Base-by-base conservation (phyloP, 306 rosid genomes). In the Phaseolus lunatus region DNA sequence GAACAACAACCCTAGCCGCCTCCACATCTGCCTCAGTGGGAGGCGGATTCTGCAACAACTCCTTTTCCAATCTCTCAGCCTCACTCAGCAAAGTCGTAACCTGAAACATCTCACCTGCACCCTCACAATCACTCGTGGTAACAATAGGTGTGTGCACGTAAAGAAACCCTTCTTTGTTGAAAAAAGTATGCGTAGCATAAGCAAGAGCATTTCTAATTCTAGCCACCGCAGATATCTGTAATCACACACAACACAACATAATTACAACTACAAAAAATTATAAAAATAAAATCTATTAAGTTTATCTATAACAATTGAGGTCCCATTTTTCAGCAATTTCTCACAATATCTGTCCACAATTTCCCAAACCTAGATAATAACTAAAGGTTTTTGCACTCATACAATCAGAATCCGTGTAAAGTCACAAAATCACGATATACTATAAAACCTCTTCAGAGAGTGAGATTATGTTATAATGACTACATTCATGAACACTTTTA, bases 31-130 rank as follows among this genome's bases (percentile, higher is more conserved):
- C 88, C 79, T 90, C 91, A 1, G 96, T 82, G 3, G 97, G 97
- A 75, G 92, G 91, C 59, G 99, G 99, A 84, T 89, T 92, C 78
- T 91, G 69, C 35, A 74, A 63, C 57, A 96, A 82, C 15, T 96
- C 99, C 86, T 77, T 91, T 86, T 92, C 98, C 85, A 96, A 63
- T 80, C 59, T 92, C 75, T 96, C 99, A 61, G 91, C 97, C 67
- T 91, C 99, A 33, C 72, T 89, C 14, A 96, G 70, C 85, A 96
- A 76, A 62, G 98, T 92, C 1, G 99, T 96, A 54, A 96, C 99
- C 85, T 96, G 99, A 89, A 96, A 96, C 98, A 96, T 96, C 74
- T 96, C 98, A 68, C 99, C 99, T 6, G 99, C 99, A 85, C 99
- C 99, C 88, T 96, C 99, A 80, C 99, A 96, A 69, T 96, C 99